Evolutionary conservation across 2,329 filamentous ascomycete species (phyloP).

Genomic region (Phaeophleospora eucalypticola): DNA sequence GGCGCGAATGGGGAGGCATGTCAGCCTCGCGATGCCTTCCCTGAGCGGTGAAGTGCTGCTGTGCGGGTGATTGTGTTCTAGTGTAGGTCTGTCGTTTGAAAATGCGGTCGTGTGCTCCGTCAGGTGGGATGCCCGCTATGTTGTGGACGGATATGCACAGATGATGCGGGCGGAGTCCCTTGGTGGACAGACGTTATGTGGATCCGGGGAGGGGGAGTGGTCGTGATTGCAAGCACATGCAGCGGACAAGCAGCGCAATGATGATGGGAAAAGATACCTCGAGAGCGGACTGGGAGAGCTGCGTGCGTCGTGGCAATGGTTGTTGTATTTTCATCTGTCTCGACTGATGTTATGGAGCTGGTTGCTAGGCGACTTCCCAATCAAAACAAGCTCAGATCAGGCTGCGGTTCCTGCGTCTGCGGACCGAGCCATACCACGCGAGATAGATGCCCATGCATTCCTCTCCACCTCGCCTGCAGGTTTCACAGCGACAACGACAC

Average conservation of each 20-base stretch:
- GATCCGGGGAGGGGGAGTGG: neutral
- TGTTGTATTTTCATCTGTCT: neutral
- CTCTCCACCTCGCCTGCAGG: too few species aligned
- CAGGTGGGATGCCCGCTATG: neutral
- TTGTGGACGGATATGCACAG: neutral
- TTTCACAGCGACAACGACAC: neutral
- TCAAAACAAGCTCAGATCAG: neutral
- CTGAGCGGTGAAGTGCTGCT: neutral
- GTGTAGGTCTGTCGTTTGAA: neutral
- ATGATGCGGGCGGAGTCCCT: neutral
- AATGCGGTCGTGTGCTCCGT: neutral
- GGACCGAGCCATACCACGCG: too few species aligned
- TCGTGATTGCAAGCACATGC: slow-evolving; percentile 4
- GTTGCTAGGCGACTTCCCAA: neutral
- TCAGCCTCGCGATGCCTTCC: slow-evolving; percentile 8
- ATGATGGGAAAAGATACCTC: neutral
- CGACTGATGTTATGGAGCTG: neutral
- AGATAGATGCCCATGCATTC: neutral
- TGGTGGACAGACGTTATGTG: slow-evolving; percentile 1
- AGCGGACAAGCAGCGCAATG: neutral
- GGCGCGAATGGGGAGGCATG: slow-evolving; percentile 30
- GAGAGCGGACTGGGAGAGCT: neutral
- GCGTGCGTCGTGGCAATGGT: neutral
- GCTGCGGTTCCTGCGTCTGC: neutral
- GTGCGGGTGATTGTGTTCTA: neutral